Evolutionary conservation across 768 basidiomycete genomes (phyloP).

Genomic region (Boletellus ananiceps): DNA sequence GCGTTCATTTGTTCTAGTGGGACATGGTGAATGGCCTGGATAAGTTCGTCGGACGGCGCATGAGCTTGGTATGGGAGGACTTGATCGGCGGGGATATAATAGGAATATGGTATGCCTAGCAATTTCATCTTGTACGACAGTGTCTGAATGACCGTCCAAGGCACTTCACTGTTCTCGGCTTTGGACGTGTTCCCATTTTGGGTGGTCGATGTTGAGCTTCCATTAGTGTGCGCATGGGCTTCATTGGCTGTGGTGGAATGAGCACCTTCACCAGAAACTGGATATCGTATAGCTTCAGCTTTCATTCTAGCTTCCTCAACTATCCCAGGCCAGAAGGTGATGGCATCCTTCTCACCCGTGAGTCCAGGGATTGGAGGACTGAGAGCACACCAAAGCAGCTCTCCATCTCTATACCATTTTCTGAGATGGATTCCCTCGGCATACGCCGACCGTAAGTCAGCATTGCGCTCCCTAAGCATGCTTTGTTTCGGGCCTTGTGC

Average conservation of each 20-base stretch:
- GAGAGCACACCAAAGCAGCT: conserved; percentile 68
- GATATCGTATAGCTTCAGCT: conserved; percentile 36
- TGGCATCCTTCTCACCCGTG: conserved; percentile 37
- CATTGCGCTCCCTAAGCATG: conserved; percentile 58
- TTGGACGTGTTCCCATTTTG: conserved; percentile 11
- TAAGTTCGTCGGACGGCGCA: conserved; percentile 47
- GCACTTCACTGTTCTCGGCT: conserved; percentile 25
- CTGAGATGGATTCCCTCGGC: conserved; percentile 42
- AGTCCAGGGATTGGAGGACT: conserved; percentile 44
- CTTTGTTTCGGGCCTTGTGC: conserved; percentile 40
- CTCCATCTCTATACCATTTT: conserved; percentile 63
- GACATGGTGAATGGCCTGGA: conserved; percentile 44
- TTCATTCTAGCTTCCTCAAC: conserved; percentile 55
- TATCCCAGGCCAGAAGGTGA: conserved; percentile 71
- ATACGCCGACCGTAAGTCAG: conserved; percentile 58
- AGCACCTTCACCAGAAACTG: conserved; percentile 1
- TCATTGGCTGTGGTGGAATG: background rate
- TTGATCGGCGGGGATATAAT: conserved; percentile 47
- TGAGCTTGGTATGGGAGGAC: conserved; percentile 77
- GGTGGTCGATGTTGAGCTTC: background rate
- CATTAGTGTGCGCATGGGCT: conserved; percentile 12
- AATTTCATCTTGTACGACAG: conserved; percentile 64
- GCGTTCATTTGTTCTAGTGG: conserved; percentile 43
- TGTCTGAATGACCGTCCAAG: conserved; percentile 61
- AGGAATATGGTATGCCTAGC: conserved; percentile 50